Percentiles rank a stretch among this genome's conserved stretches.
These are phyloP conservation scores for Candida odintsovae DNA, from an alignment of 805 yeast genomes.

Conservation along the genomic window DNA sequence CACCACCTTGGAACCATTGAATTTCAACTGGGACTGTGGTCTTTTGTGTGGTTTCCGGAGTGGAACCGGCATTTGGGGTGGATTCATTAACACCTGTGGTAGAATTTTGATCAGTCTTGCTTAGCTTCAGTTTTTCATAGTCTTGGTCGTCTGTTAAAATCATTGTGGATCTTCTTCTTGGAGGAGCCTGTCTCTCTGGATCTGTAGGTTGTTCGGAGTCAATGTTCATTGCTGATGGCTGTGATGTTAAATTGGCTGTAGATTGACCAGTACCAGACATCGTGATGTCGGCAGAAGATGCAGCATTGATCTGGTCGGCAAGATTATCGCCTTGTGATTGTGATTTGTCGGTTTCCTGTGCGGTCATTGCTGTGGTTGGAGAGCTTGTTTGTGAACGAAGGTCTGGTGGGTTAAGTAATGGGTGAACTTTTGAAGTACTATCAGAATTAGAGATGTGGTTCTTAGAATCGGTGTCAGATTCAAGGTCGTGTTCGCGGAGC, in stretches of 20 bases:
- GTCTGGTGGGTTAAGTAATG: conserved; percentile 14
- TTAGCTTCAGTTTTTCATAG: conserved; percentile 41
- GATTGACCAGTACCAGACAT: conserved; percentile 24
- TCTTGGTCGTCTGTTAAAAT: conserved; percentile 67
- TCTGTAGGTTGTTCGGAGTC: conserved; percentile 8
- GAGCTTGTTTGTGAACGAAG: conserved; percentile 13
- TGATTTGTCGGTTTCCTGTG: not conserved
- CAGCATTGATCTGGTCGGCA: not conserved
- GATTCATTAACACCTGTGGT: not conserved
- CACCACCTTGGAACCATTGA: conserved; percentile 96
- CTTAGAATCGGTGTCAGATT: not conserved
- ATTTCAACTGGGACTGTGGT: conserved; percentile 50
- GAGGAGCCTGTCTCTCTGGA: conserved; percentile 7
- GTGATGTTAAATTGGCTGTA: conserved; percentile 17
- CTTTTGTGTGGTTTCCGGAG: conserved; percentile 1
- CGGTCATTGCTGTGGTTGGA: conserved; percentile 16
- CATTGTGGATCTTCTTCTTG: conserved; percentile 63
- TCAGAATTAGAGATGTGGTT: not conserved
- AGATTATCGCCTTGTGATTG: conserved; percentile 1
- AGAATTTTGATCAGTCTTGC: conserved; percentile 24
- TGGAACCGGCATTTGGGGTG: conserved; percentile 2
- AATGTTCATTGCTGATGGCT: conserved; percentile 22
- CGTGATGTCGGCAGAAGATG: conserved; percentile 21
- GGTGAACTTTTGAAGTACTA: conserved; percentile 9
- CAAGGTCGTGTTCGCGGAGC: not conserved